Evolutionary conservation across 441 rosid genomes (phyloP).

Genomic region (California macrophylla): DNA sequence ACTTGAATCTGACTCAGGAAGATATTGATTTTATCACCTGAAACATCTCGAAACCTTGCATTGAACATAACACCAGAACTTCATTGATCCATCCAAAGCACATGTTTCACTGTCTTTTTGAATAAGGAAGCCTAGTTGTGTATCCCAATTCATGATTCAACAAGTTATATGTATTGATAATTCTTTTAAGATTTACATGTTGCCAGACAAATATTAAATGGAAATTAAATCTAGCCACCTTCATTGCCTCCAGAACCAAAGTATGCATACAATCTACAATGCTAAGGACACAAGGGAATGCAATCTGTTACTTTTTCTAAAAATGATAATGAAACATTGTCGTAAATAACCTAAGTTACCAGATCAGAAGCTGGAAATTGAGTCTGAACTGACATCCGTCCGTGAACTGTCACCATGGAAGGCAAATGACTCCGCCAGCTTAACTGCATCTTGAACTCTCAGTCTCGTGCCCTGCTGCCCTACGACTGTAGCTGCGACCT

Average conservation of each 20-base stretch:
- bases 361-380: slow-evolving; percentile 46
- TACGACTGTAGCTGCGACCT: slow-evolving; percentile 78
- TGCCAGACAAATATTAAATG: no score
- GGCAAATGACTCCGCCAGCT: slow-evolving; percentile 52
- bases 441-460: slow-evolving; percentile 55
- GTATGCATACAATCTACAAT: neutral
- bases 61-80: no score
- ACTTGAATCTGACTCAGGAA: no score
- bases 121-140: no score
- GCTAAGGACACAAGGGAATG: neutral
- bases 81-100: no score
- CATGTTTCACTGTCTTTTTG: no score
- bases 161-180: no score
- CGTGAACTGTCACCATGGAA: slow-evolving; percentile 32
- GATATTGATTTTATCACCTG: no score
- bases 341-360: slow-evolving; percentile 8
- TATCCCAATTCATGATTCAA: no score
- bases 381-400: slow-evolving; percentile 56
- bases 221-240: neutral
- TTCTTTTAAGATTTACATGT: no score
- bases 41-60: no score
- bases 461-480: slow-evolving; percentile 92
- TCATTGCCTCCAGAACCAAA: neutral
- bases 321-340: no score
- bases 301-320: neutral